Conservation (phyloP, 345 rosid species). For the Rhizophora apiculata region DNA sequence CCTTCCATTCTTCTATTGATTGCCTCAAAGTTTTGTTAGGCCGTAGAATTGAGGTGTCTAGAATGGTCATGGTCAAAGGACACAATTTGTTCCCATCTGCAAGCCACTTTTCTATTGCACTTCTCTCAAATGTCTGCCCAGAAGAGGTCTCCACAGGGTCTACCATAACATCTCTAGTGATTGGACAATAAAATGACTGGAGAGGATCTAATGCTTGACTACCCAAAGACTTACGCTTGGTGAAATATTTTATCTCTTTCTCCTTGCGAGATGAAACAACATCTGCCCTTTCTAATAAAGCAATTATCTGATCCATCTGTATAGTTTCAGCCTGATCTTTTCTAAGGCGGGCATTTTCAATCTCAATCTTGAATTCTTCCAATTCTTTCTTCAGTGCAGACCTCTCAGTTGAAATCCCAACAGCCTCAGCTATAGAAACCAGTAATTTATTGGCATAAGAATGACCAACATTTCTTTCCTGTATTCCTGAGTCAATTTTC, state of each 20-base stretch:
- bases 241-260: constrained; percentile 53
- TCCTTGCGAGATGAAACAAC: constrained; percentile 54
- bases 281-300: constrained; percentile 67
- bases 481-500: constrained; percentile 65
- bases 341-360: constrained; percentile 52
- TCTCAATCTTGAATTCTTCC: constrained; percentile 61
- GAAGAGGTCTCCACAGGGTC: constrained; percentile 79
- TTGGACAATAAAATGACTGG: constrained; percentile 65
- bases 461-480: constrained; percentile 55
- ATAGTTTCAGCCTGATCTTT: constrained; percentile 68
- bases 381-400: constrained; percentile 48
- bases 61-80: constrained; percentile 53
- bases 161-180: constrained; percentile 61
- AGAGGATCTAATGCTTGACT: constrained; percentile 62
- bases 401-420: constrained; percentile 53
- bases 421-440: constrained; percentile 53
- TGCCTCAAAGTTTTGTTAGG: constrained; percentile 66
- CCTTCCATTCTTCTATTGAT: constrained; percentile 78
- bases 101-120: constrained; percentile 65
- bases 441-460: constrained; percentile 57
- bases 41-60: constrained; percentile 52
- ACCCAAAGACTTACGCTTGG: constrained; percentile 55
- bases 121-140: constrained; percentile 71
- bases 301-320: constrained; percentile 74
- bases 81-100: constrained; percentile 53